These are phyloP conservation scores for Solanum dulcamara DNA, from an alignment of 257 asterid species.

Conservation along the genomic window DNA sequence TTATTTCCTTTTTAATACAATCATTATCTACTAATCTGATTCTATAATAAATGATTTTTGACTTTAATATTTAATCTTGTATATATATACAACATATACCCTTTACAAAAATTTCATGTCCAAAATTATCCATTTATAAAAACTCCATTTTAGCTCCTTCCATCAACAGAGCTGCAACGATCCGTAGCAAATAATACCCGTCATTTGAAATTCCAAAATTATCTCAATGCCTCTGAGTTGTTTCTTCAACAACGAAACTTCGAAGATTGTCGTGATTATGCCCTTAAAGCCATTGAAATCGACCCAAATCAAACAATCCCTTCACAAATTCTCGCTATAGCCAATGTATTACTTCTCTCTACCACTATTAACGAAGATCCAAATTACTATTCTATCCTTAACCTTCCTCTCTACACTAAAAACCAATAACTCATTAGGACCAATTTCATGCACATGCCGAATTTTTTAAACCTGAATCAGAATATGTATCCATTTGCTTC, in stretches of 20 bases:
- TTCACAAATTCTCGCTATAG: constrained; percentile 26
- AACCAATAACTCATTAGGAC: constrained; percentile 13
- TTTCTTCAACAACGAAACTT: background rate
- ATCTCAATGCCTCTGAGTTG: no score
- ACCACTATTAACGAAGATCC: constrained; percentile 10
- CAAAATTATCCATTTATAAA: no score
- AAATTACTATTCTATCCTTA: constrained; percentile 32
- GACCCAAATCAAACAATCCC: constrained; percentile 25
- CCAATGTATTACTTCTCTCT: constrained; percentile 17
- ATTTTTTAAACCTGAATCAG: constrained; percentile 23
- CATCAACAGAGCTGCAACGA: no score
- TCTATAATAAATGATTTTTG: no score
- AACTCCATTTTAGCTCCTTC: no score
- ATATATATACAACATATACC: no score
- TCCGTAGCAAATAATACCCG: no score
- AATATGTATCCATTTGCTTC: constrained; percentile 26
- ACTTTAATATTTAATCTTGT: no score
- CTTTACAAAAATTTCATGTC: no score
- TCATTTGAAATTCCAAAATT: no score
- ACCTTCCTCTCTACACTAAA: constrained; percentile 29
- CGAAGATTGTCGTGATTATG: constrained; percentile 25
- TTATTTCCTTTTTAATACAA: no score
- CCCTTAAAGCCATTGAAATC: constrained; percentile 23
- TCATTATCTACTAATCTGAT: no score
- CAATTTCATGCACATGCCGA: constrained; percentile 6